Conservation (phyloP, 352 stramenopile genomes). For the Phytophthora sp. region DNA sequence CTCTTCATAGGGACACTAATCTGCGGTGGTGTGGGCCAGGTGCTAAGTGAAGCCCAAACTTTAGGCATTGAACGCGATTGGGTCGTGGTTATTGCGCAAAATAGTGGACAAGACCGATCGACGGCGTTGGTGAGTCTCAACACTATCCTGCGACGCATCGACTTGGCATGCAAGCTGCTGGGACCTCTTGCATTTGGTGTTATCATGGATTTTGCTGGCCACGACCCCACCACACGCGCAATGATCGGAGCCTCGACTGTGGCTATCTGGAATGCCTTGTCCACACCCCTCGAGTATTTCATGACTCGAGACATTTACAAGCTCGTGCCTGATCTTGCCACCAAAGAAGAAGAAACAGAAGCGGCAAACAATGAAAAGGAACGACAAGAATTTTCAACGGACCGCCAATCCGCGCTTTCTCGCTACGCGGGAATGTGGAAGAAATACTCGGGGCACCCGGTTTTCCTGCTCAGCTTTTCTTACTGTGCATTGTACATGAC, state of each 20-base stretch:
- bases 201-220: slow-evolving; percentile 81
- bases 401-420: slow-evolving; percentile 11
- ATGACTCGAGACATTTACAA: slow-evolving; percentile 78
- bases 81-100: slow-evolving; percentile 76
- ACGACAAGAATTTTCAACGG: not conserved
- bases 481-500: slow-evolving; percentile 70
- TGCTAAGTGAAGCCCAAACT: slow-evolving; percentile 83
- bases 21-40: slow-evolving; percentile 73
- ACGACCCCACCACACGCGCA: slow-evolving; percentile 62
- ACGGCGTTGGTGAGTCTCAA: slow-evolving; percentile 65
- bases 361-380: slow-evolving; percentile 14
- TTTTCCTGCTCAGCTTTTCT: slow-evolving; percentile 61
- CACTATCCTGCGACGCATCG: slow-evolving; percentile 78
- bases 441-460: slow-evolving; percentile 49
- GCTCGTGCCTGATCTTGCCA: slow-evolving; percentile 52
- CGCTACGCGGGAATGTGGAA: slow-evolving; percentile 44
- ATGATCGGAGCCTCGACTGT: slow-evolving; percentile 70
- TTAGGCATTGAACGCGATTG: slow-evolving; percentile 87
- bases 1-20: slow-evolving; percentile 64
- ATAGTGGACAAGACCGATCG: slow-evolving; percentile 37
- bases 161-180: slow-evolving; percentile 80
- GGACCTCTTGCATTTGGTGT: slow-evolving; percentile 75
- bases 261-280: slow-evolving; percentile 82
- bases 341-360: slow-evolving; percentile 30
- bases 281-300: slow-evolving; percentile 77